Evolutionary conservation across 2,329 filamentous ascomycete species (phyloP).

Genomic region (Cladosporium oxysporum): DNA sequence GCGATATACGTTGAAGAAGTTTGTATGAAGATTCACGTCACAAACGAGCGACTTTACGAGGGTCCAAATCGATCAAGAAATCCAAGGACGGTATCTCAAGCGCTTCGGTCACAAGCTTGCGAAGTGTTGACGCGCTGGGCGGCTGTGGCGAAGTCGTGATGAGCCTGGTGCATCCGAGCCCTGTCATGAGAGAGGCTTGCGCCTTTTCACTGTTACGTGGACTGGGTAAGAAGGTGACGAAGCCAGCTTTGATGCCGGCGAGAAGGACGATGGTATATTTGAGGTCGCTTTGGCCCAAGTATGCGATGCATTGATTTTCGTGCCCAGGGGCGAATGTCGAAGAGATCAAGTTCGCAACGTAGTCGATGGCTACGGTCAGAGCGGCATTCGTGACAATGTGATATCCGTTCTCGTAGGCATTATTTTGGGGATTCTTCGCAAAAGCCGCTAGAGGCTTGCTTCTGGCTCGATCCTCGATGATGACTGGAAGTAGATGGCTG

Average conservation of each 20-base stretch:
- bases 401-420: slow-evolving; percentile 3
- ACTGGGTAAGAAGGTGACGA: background rate
- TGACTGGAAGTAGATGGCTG: too few species aligned
- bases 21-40: too few species aligned
- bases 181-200: background rate
- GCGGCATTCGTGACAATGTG: background rate
- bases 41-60: too few species aligned
- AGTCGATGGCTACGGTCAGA: background rate
- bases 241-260: background rate
- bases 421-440: background rate
- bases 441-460: background rate
- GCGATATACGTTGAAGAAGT: too few species aligned
- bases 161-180: background rate
- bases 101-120: too few species aligned
- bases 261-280: slow-evolving; percentile 2
- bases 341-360: background rate
- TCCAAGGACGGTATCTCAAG: too few species aligned
- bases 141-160: background rate
- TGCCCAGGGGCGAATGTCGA: background rate
- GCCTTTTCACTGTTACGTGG: background rate
- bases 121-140: too few species aligned
- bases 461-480: background rate
- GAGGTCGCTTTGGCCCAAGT: background rate
- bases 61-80: too few species aligned
- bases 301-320: too few species aligned